Conservation (phyloP, 352 stramenopile genomes). For the Phytopythium cucurbitacearum region DNA sequence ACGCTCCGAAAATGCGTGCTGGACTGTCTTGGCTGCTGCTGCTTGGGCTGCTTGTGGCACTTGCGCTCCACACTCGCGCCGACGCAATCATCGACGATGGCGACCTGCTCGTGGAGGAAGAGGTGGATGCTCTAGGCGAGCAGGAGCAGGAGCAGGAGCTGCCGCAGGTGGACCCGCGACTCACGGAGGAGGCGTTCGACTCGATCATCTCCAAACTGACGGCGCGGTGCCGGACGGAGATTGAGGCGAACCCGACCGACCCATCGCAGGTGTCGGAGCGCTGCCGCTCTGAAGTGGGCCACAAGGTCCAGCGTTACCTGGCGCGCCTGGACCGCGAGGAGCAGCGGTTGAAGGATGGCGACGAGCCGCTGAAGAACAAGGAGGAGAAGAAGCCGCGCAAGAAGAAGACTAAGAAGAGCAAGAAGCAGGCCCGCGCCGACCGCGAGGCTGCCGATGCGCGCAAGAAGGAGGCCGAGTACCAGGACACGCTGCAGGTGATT, state of each 20-base stretch:
- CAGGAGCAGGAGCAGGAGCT: constrained; percentile 9
- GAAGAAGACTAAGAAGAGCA: constrained; percentile 59
- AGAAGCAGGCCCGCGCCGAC: constrained; percentile 55
- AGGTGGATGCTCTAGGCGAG: constrained; percentile 31
- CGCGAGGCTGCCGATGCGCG: constrained; percentile 41
- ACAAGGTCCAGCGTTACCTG: constrained; percentile 62
- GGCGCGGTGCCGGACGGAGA: constrained; percentile 64
- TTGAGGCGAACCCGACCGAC: constrained; percentile 65
- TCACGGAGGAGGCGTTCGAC: constrained; percentile 59
- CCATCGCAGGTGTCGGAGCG: constrained; percentile 57
- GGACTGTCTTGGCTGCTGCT: constrained; percentile 42
- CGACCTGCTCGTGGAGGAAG: constrained; percentile 35
- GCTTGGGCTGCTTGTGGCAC: constrained; percentile 36
- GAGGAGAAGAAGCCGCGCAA: constrained; percentile 37
- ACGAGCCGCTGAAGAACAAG: constrained; percentile 22
- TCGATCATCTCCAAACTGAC: constrained; percentile 74
- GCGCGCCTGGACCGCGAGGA: constrained; percentile 37
- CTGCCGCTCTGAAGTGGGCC: constrained; percentile 49
- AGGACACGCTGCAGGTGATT: constrained; percentile 65
- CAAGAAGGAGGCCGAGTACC: constrained; percentile 69
- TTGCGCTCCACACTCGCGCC: constrained; percentile 10
- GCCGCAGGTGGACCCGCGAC: constrained; percentile 30
- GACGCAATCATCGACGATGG: constrained; percentile 27
- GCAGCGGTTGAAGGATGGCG: constrained; percentile 23
- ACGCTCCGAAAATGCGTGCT: constrained; percentile 26